phyloP scores from a whole-genome alignment of 345 rosid species.

The Moricandia moricandioides region DNA sequence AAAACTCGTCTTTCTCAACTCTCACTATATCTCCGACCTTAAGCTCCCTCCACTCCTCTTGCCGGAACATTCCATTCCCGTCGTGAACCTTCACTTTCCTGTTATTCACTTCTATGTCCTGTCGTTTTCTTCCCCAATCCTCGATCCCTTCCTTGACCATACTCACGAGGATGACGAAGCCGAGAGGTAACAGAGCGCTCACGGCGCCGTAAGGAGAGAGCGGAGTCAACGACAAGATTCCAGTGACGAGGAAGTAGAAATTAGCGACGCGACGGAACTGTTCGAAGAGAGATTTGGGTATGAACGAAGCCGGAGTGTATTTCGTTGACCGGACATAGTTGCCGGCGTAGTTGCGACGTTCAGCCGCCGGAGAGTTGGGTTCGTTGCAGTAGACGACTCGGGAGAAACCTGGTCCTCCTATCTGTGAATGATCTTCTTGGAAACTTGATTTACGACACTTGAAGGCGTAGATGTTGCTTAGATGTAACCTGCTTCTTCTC shows the following conservation, averaged over 20 bases:
- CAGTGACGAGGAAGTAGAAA: constrained; percentile 78
- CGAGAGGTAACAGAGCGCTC: constrained; percentile 84
- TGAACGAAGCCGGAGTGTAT: constrained; percentile 69
- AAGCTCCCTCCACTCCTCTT: constrained; percentile 72
- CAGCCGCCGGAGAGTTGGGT: constrained; percentile 57
- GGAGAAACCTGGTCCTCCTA: constrained; percentile 96
- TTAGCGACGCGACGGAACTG: constrained; percentile 97
- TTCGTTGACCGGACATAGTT: constrained; percentile 85
- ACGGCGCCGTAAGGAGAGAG: constrained; percentile 75
- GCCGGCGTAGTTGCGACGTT: constrained; percentile 43
- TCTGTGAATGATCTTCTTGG: constrained; percentile 65
- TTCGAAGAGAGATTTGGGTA: constrained; percentile 84
- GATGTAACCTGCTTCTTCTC: constrained; percentile 59
- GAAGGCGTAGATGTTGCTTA: constrained; percentile 66
- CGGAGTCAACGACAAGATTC: constrained; percentile 68
- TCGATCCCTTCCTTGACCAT: constrained; percentile 90
- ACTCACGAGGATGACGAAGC: constrained; percentile 69
- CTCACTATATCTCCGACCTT: constrained; percentile 83
- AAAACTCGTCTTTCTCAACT: constrained; percentile 92
- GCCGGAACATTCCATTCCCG: constrained; percentile 53
- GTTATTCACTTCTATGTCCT: constrained; percentile 79
- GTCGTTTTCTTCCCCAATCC: constrained; percentile 79
- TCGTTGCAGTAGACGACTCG: constrained; percentile 81
- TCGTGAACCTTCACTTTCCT: constrained; percentile 63
- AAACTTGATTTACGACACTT: constrained; percentile 62